phyloP scores from a whole-genome alignment of 1,139 yeast species.

The Torulaspora pretoriensis region DNA sequence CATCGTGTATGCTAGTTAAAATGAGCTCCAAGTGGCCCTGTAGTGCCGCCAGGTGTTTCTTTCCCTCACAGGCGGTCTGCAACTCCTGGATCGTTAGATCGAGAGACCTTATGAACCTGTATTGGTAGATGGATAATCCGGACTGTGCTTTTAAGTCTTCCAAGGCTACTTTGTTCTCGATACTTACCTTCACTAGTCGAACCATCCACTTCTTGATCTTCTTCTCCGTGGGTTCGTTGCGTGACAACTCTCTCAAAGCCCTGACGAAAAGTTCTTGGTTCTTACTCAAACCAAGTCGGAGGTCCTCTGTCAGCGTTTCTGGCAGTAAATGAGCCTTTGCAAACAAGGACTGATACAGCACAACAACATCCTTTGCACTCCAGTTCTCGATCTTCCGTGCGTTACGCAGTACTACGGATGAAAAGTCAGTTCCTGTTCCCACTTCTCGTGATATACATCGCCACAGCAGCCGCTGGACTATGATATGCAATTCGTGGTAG shows the following conservation, averaged over 20 bases:
- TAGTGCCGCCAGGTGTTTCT: conserved; percentile 9
- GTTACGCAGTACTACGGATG: conserved; percentile 1
- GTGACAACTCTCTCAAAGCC: conserved; percentile 16
- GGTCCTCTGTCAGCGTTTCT: neutral
- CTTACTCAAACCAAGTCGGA: conserved; percentile 6
- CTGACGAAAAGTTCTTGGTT: conserved; percentile 16
- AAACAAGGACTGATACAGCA: conserved; percentile 20
- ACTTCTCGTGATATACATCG: conserved; percentile 18
- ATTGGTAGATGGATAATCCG: conserved; percentile 20
- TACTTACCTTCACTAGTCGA: conserved; percentile 28
- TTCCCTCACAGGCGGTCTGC: conserved; percentile 14
- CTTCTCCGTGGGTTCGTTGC: conserved; percentile 5
- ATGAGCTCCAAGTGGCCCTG: conserved; percentile 17
- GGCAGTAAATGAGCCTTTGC: conserved; percentile 16
- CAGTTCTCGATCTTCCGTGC: conserved; percentile 11
- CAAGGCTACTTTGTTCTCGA: conserved; percentile 22
- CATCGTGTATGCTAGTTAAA: conserved; percentile 21
- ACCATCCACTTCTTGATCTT: conserved; percentile 17
- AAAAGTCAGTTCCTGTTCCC: neutral
- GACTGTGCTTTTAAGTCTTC: conserved; percentile 10
- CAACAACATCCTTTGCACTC: conserved; percentile 14
- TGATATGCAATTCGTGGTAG: conserved; percentile 20
- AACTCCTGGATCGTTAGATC: conserved; percentile 24
- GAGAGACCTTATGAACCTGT: conserved; percentile 28
- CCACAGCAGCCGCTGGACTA: conserved; percentile 32